Conservation (phyloP, 768 basidiomycete species). For the Floccularia luteovirens region DNA sequence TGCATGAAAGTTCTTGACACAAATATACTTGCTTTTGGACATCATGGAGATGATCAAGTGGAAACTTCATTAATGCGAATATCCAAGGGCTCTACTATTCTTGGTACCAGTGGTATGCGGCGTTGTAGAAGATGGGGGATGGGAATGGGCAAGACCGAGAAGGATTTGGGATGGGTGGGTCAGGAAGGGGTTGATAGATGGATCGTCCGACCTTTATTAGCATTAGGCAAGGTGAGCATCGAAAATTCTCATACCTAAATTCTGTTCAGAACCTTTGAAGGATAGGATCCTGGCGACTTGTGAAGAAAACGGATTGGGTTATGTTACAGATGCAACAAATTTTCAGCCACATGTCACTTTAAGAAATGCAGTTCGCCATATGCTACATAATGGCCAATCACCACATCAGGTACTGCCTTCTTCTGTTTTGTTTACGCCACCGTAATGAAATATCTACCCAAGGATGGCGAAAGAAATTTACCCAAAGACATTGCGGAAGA, state of each 20-base stretch:
- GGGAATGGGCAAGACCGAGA: constrained; percentile 33
- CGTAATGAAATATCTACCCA: not conserved
- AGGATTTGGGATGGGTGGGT: constrained; percentile 33
- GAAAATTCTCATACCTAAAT: not conserved
- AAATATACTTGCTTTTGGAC: constrained; percentile 53
- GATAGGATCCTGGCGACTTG: constrained; percentile 79
- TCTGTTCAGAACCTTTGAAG: constrained; percentile 26
- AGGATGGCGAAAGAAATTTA: constrained; percentile 8
- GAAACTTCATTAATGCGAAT: constrained; percentile 75
- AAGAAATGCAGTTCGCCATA: constrained; percentile 65
- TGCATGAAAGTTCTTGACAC: constrained; percentile 29
- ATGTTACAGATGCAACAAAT: constrained; percentile 64
- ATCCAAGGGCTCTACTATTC: constrained; percentile 42
- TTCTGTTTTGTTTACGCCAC: not conserved
- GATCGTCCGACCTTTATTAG: constrained; percentile 66
- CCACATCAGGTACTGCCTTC: constrained; percentile 1
- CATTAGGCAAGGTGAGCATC: constrained; percentile 54
- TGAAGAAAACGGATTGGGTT: constrained; percentile 49
- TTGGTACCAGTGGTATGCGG: constrained; percentile 66
- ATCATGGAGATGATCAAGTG: constrained; percentile 80
- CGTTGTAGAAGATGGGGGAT: constrained; percentile 71
- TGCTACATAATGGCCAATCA: constrained; percentile 16
- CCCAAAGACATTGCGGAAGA: constrained; percentile 22
- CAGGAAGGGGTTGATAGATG: constrained; percentile 55
- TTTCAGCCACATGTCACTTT: constrained; percentile 65